Percentiles rank a stretch among this genome's conserved stretches.
phyloP scores from a whole-genome alignment of 1,284 basidiomycete species.

The Cryptococcus jaspeensis region DNA sequence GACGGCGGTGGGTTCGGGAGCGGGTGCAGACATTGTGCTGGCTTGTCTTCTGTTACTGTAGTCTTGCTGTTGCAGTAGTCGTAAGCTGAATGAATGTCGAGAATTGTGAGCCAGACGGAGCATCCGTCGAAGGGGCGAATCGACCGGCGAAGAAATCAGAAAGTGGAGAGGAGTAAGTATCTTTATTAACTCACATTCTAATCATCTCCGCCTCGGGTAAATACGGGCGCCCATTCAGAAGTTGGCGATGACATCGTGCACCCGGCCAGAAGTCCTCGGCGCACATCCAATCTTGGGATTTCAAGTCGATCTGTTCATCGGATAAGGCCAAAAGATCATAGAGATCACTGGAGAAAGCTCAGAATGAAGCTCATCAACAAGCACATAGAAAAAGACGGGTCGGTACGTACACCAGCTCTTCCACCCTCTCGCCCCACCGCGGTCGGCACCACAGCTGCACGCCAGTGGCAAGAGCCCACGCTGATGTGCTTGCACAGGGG shows the following conservation, averaged over 20 bases:
- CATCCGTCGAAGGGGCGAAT: not conserved
- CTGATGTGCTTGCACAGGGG: constrained; percentile 58
- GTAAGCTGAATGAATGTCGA: too few relatives aligned
- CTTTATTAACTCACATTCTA: too few relatives aligned
- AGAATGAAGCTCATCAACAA: constrained; percentile 64
- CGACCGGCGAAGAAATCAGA: too few relatives aligned
- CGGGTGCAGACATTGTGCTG: not conserved
- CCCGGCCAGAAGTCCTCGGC: not conserved
- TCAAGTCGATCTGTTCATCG: not conserved
- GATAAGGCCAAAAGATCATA: too few relatives aligned
- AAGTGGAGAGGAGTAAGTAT: too few relatives aligned
- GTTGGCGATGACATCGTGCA: constrained; percentile 1
- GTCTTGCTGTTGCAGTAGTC: too few relatives aligned
- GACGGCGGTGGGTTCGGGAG: not conserved
- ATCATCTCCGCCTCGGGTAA: too few relatives aligned
- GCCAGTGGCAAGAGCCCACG: not conserved
- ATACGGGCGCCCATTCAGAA: not conserved
- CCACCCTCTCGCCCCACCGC: not conserved
- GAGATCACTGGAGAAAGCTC: not conserved
- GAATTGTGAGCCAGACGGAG: too few relatives aligned
- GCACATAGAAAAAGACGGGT: constrained; percentile 73
- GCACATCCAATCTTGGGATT: not conserved
- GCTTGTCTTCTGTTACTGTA: too few relatives aligned
- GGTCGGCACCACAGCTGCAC: not conserved
- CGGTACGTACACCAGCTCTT: constrained; percentile 57